Evolutionary conservation across 495 filamentous ascomycete genomes (phyloP), one percentile per base, ranked within the genome.

Genomic region (Penicillium coffeae): DNA sequence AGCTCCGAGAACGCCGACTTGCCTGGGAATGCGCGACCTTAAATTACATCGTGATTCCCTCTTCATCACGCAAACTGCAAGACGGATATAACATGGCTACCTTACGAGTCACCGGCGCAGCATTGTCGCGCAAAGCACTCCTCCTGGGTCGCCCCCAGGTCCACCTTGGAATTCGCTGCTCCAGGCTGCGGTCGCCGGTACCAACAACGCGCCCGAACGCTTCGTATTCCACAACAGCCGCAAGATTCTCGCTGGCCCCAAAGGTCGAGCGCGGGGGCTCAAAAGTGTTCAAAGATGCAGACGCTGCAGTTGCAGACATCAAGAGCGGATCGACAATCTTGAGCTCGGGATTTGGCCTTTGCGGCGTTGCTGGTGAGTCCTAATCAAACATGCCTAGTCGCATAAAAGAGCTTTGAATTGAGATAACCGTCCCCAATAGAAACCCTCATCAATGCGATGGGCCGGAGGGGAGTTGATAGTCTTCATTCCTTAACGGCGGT

Each of bases 271-370:
- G 70, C 14, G 57, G 62, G 3, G 59, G 52, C 4, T 75, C 72
- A 3, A 93, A 93, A 65, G 65, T 91, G 19, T 82, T 83, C 61
- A 81, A 85, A 36, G 88, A 85, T 43, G 87, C 87, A 9, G 75
- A 85, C 30, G 80, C 81, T 38, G 88, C 87, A 1, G 77, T 93
- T 36, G 77, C 81, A 48, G 85, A 91, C 63, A 79, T 94, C 67
- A 77, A 84, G 66, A 77, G 86, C 45, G 77, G 86, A 54, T 76
- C 75, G 47, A 90, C 85, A 0, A 74, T 94, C 21, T 72, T 94
- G 30, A 88, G 86, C 60, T 88, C 89, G 12, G 89, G 89, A 13
- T 95, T 93, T 63, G 89, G 89, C 18, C 85, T 95, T 52, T 90
- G 86, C 65, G 89, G 89, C 50, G 89, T 93, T 49, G 88, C 89